Conservation (phyloP, 2,329 filamentous ascomycete species). For the Paecilomyces dactylethromorphus region DNA sequence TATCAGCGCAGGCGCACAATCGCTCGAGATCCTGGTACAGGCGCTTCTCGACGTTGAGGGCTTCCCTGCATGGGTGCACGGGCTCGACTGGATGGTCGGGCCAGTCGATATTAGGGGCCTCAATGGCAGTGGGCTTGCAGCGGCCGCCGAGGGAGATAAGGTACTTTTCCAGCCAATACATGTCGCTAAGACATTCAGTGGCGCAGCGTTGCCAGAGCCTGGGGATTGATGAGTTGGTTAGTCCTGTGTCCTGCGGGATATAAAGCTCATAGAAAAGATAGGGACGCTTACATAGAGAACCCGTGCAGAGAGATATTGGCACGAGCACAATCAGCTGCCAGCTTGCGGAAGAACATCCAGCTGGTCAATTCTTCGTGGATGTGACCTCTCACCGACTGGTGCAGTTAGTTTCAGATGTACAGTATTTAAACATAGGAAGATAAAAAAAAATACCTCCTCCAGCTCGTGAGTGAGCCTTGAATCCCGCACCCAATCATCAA, state of each 20-base stretch:
- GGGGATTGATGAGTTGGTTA: background rate
- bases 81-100: slow-evolving; percentile 16
- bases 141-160: slow-evolving; percentile 16
- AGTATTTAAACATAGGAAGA: too few relatives aligned
- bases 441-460: slow-evolving; percentile 8
- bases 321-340: slow-evolving; percentile 14
- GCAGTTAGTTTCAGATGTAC: background rate
- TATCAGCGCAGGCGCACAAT: slow-evolving; percentile 9
- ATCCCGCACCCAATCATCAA: slow-evolving; percentile 9
- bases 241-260: background rate
- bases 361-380: slow-evolving; percentile 13
- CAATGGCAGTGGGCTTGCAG: slow-evolving; percentile 15
- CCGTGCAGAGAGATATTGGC: slow-evolving; percentile 16
- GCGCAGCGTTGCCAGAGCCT: slow-evolving; percentile 16
- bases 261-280: background rate
- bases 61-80: slow-evolving; percentile 11
- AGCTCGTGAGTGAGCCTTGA: slow-evolving; percentile 8
- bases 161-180: slow-evolving; percentile 17
- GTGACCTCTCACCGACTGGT: slow-evolving; percentile 15
- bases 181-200: slow-evolving; percentile 13
- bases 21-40: slow-evolving; percentile 15
- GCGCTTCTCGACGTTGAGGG: slow-evolving; percentile 10
- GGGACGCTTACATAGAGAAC: slow-evolving; percentile 12
- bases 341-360: slow-evolving; percentile 18
- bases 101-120: slow-evolving; percentile 12